Evolutionary conservation across 202 grass and related monocot species (phyloP).

Genomic region (Eragrostis tef): DNA sequence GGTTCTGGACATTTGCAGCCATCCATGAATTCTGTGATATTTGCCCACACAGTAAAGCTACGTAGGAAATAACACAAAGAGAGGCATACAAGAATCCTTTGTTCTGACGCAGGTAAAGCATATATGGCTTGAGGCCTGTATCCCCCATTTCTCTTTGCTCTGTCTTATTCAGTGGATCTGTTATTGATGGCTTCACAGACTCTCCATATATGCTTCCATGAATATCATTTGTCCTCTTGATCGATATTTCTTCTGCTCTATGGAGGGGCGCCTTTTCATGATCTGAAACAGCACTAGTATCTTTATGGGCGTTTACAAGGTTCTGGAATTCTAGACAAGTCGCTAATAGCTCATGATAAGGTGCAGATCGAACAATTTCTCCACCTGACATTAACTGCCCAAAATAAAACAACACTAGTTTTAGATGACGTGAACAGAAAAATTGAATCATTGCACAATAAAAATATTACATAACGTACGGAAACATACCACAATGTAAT

Average conservation of each 20-base stretch:
- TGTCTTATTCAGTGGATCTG: conserved; percentile 76
- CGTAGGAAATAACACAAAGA: conserved; percentile 55
- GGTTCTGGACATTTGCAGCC: conserved; percentile 80
- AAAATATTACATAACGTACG: too few relatives aligned
- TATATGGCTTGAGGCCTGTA: conserved; percentile 77
- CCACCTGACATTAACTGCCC: conserved; percentile 88
- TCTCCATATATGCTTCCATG: conserved; percentile 44
- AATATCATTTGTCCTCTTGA: conserved; percentile 49
- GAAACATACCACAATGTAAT: conserved; percentile 67
- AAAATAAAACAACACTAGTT: not conserved
- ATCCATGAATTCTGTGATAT: conserved; percentile 97
- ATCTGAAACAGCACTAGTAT: conserved; percentile 60
- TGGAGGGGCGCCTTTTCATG: conserved; percentile 32
- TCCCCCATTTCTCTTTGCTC: conserved; percentile 91
- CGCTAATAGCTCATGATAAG: conserved; percentile 68
- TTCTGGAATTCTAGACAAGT: conserved; percentile 74
- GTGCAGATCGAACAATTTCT: conserved; percentile 61
- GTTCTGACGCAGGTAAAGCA: conserved; percentile 70
- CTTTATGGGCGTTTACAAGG: conserved; percentile 80
- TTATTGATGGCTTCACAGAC: conserved; percentile 38
- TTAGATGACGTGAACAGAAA: too few relatives aligned
- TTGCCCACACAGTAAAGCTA: conserved; percentile 68
- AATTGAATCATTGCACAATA: too few relatives aligned
- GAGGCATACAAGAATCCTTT: conserved; percentile 76
- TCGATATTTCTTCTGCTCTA: conserved; percentile 46